Evolutionary conservation across 495 filamentous ascomycete species (phyloP), one percentile per base, ranked within the genome.

Genomic region (Bombardia bombarda): DNA sequence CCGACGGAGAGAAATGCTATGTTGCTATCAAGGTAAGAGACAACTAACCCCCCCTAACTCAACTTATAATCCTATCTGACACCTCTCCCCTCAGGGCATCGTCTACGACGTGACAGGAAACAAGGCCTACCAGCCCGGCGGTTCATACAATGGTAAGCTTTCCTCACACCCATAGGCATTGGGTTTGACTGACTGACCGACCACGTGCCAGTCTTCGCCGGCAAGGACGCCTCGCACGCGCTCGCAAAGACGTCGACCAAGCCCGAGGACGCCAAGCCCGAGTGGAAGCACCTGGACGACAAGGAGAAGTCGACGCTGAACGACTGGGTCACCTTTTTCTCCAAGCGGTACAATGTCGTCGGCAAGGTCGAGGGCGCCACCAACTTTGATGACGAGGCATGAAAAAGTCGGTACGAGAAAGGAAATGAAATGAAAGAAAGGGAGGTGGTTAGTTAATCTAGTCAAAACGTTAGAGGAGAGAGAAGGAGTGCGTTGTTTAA

Each of bases 291-390:
- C 57, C 70, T 99, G 33, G 63, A 65, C 17, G 89, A 94, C n/a
- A 87, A 90, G 66, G 80, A 95, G 60, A 87, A 95, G 68, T 74
- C 70, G 20, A 79, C 83, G 12, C 68, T 99, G 31, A 72, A 86
- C 18, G 93, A 97, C 57, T 99, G 92, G 92, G 81, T 78, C 40
- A 93, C 83, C 3, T 98, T 94, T 68, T 98, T 97, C 68, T 83
- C 80, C 53, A 98, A 96, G 67, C 73, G 92, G 31, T 98, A 98
- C 60, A 95, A 90, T 55, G 78, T 96, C 43, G 82, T 96, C 31
- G 92, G 92, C 24, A 77, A 78, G 60, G 84, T 94, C 7, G 62
- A 81, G 49, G 73, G 73, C 23, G 74, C 73, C 8, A 70, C 69
- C 12, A 79, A 77, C 44, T 43, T 62, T 43, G 66, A 62, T 23